A percentile compares a stretch with the other conserved stretches of the same genome.
phyloP scores from a whole-genome alignment of 2,329 filamentous ascomycete genomes.

The Cladosporium sp. region DNA sequence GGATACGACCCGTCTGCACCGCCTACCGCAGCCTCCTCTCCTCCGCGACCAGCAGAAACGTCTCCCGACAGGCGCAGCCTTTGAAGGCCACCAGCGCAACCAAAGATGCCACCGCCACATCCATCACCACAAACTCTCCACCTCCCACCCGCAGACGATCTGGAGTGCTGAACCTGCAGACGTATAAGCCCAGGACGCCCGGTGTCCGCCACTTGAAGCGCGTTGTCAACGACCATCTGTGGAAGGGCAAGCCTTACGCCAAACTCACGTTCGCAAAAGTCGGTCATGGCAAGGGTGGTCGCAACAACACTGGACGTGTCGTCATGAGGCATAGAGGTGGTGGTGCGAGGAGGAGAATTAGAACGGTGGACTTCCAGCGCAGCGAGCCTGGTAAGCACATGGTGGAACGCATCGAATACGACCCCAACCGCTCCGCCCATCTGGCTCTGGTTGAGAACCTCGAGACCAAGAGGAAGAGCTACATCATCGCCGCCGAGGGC shows the following conservation, averaged over 20 bases:
- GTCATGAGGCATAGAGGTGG: constrained; percentile 91
- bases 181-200: constrained; percentile 90
- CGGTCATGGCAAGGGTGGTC: constrained; percentile 86
- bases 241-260: constrained; percentile 83
- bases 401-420: constrained; percentile 94
- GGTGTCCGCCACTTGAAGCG: constrained; percentile 87
- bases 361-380: constrained; percentile 85
- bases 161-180: constrained; percentile 56
- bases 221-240: constrained; percentile 93
- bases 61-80: constrained; percentile 23
- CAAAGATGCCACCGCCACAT: constrained; percentile 22
- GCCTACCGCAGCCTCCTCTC: constrained; percentile 46
- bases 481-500: constrained; percentile 93
- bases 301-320: constrained; percentile 81
- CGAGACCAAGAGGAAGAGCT: constrained; percentile 71
- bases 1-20: constrained; percentile 53
- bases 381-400: constrained; percentile 74
- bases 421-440: constrained; percentile 88
- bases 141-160: constrained; percentile 26
- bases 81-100: constrained; percentile 22
- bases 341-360: constrained; percentile 85
- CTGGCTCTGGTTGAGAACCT: constrained; percentile 81
- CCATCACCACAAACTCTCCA: constrained; percentile 26
- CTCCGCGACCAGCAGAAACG: constrained; percentile 48
- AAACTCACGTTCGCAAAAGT: constrained; percentile 88